Percentiles rank a stretch among this genome's conserved stretches.
Conservation (phyloP, 495 filamentous ascomycete species). For the Collariella sp. region DNA sequence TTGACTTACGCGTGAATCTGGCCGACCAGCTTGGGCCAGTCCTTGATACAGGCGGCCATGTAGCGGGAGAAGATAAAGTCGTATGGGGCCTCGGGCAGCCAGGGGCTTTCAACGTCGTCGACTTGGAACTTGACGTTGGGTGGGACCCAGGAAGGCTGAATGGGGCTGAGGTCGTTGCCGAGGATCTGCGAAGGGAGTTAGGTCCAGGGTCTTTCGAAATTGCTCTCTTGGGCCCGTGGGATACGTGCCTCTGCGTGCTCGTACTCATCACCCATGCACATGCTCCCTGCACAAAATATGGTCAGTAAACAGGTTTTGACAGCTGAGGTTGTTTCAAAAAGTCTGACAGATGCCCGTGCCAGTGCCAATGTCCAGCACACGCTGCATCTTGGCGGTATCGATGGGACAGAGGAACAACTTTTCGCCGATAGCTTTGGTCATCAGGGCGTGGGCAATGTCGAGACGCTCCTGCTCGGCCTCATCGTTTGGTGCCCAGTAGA, state of each 20-base stretch:
- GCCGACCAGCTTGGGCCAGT: too few relatives aligned
- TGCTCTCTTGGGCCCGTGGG: background rate
- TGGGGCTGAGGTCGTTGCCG: conserved; percentile 57
- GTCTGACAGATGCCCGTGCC: conserved; percentile 12
- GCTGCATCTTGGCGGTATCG: conserved; percentile 2
- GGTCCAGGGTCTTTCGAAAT: too few relatives aligned
- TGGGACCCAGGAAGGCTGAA: conserved; percentile 44
- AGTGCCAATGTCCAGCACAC: conserved; percentile 16
- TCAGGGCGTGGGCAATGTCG: conserved; percentile 8
- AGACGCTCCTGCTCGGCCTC: conserved; percentile 8
- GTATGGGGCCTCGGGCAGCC: conserved; percentile 46
- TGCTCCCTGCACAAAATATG: conserved; percentile 15
- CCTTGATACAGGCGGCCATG: conserved; percentile 45
- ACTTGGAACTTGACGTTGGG: conserved; percentile 47
- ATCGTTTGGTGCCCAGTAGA: conserved; percentile 13
- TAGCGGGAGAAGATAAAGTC: conserved; percentile 57
- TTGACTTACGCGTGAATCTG: too few relatives aligned
- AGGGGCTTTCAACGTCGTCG: conserved; percentile 46
- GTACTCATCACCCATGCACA: conserved; percentile 11
- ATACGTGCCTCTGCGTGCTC: conserved; percentile 2
- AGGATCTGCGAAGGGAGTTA: too few relatives aligned
- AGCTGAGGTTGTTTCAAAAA: too few relatives aligned
- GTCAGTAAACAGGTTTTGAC: conserved; percentile 3
- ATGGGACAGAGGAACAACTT: conserved; percentile 10
- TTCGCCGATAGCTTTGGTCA: conserved; percentile 7